A percentile compares a stretch with the other conserved stretches of the same genome.
phyloP scores from a whole-genome alignment of 306 rosid species.

The Datisca glomerata region DNA sequence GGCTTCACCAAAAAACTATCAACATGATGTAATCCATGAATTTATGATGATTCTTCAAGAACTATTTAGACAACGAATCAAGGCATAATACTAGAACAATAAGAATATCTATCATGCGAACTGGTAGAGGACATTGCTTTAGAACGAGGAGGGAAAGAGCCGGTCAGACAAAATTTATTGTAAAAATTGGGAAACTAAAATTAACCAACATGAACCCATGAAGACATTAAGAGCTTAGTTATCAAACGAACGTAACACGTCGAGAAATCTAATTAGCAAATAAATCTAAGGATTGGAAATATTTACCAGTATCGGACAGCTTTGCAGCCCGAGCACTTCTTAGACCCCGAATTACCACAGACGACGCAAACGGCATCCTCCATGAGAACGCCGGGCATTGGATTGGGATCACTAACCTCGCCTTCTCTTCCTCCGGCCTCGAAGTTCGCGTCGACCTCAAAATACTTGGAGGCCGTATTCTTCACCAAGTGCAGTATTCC shows the following conservation, averaged over 20 bases:
- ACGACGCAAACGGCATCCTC: conserved; percentile 35
- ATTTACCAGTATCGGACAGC: conserved; percentile 66
- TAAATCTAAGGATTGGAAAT: not conserved
- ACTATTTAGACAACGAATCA: no score
- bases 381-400: conserved; percentile 44
- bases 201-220: no score
- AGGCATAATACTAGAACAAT: no score
- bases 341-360: conserved; percentile 34
- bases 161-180: no score
- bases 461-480: conserved; percentile 79
- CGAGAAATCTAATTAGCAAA: not conserved
- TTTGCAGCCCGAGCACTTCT: conserved; percentile 82
- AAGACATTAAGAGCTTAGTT: not conserved
- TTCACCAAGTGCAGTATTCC: conserved; percentile 54
- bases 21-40: no score
- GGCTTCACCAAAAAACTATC: no score
- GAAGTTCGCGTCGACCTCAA: conserved; percentile 78
- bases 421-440: conserved; percentile 19
- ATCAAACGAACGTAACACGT: no score
- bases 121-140: no score
- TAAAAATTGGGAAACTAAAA: no score
- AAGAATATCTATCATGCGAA: no score
- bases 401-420: conserved; percentile 18
- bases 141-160: no score
- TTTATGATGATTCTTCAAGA: no score